Base-by-base conservation (phyloP, 1,284 basidiomycete genomes). In the Malassezia obtusa region DNA sequence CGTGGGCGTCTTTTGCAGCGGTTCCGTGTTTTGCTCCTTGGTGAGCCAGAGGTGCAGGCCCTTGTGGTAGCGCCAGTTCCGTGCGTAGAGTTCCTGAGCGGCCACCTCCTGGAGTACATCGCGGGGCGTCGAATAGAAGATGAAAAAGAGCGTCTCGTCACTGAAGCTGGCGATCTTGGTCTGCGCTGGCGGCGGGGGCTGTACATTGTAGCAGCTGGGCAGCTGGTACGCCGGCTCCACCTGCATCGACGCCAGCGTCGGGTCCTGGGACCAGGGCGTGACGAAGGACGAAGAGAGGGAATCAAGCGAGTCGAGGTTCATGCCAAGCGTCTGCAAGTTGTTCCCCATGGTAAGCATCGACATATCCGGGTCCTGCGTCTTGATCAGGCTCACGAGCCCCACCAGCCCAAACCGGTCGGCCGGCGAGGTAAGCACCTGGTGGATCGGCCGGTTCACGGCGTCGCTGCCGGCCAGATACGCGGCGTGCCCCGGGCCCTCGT, bases 41-140 rank as follows among this genome's bases (percentile, higher is more conserved):
- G 89, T 94, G 73, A 96, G 82, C 92, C 92, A 98, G 61, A 92
- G 78, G 58, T 87, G 84, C 57, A 90, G 79, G 65, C 92, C 89
- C 76, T 91, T 95, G 81, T 96, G 91, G 77, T 87, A 98, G 63
- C 92, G 80, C 92, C 92, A 98, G 76, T 92, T 92, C 62, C 92
- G 84, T 75, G 89, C 88, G 78, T 85, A 94, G 85, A 98, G 79
- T 79, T 96, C 92, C 74, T 89, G 86, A 38, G 90, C 89, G 12
- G 92, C 92, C 44, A 91, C 82, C 76, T 96, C 90, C 75, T 98
- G 92, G 60, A 95, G 78, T 28, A 86, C 83, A 76, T 98, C 92
- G 67, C 89, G 79, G 51, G 92, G 89, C 75, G 84, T 85, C 56
- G 88, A 85, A 78, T 98, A 98, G 79, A 98, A 98, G 82, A 95